These are phyloP conservation scores for Platismatia glauca DNA, from an alignment of 495 filamentous ascomycete species.

Conservation along the genomic window DNA sequence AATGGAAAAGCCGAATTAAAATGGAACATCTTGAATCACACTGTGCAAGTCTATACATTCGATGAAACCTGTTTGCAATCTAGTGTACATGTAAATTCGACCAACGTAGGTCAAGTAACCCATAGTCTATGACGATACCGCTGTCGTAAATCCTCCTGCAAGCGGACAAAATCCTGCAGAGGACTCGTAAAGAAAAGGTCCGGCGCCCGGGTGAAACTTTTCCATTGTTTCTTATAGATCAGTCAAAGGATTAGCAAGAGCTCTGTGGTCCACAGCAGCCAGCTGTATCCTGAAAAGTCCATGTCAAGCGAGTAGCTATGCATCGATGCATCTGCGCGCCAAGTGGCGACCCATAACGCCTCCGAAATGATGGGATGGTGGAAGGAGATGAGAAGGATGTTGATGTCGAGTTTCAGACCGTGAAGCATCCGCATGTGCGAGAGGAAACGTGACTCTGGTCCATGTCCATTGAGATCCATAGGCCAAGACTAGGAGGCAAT, in stretches of 20 bases:
- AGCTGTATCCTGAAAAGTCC: slow-evolving; percentile 13
- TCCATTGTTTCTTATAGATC: slow-evolving; percentile 4
- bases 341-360: slow-evolving; percentile 7
- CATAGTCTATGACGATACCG: slow-evolving; percentile 6
- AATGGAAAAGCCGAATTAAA: no score
- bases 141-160: slow-evolving; percentile 6
- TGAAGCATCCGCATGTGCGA: background rate
- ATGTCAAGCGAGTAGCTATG: slow-evolving; percentile 6
- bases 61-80: slow-evolving; percentile 15
- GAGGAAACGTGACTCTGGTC: background rate
- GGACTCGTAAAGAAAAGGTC: slow-evolving; percentile 2
- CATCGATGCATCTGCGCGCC: background rate
- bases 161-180: background rate
- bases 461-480: background rate
- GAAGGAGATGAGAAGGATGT: slow-evolving; percentile 10
- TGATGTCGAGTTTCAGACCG: background rate
- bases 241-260: slow-evolving; percentile 2
- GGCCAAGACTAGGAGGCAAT: slow-evolving; percentile 34
- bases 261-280: slow-evolving; percentile 4
- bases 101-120: slow-evolving; percentile 5
- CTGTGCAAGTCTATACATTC: slow-evolving; percentile 11
- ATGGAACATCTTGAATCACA: no score
- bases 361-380: background rate
- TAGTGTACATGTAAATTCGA: slow-evolving; percentile 17
- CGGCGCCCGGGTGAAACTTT: slow-evolving; percentile 15